Evolutionary conservation across 495 filamentous ascomycete genomes (phyloP).

Genomic region (Penicillium nucicola): DNA sequence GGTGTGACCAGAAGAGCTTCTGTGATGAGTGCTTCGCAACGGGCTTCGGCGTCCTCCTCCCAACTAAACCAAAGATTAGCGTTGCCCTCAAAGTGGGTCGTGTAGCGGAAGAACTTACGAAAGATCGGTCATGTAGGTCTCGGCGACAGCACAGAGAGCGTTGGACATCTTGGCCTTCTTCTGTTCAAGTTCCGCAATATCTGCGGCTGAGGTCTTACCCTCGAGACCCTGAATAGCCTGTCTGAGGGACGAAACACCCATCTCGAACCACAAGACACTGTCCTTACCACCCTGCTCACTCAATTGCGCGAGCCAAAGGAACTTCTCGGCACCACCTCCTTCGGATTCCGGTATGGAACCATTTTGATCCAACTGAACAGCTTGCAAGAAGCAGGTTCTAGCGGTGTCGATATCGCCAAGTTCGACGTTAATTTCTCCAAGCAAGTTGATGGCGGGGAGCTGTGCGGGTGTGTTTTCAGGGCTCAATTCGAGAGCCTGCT

Average conservation of each 20-base stretch:
- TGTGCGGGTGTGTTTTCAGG: constrained; percentile 36
- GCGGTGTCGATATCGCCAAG: constrained; percentile 75
- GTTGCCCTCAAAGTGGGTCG: not conserved
- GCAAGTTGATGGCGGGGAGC: constrained; percentile 68
- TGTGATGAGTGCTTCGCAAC: constrained; percentile 80
- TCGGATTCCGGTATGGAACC: constrained; percentile 57
- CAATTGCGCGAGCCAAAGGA: constrained; percentile 92
- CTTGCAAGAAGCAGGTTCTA: constrained; percentile 61
- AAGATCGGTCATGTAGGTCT: constrained; percentile 98
- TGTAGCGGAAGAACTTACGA: constrained; percentile 38
- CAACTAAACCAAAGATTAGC: constrained; percentile 48
- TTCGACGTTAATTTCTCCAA: constrained; percentile 84
- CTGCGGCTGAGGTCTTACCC: constrained; percentile 33
- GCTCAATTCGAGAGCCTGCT: constrained; percentile 54
- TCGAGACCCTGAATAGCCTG: constrained; percentile 57
- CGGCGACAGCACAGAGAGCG: constrained; percentile 83
- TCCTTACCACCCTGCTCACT: constrained; percentile 80
- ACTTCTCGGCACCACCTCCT: constrained; percentile 89
- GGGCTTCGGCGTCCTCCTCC: constrained; percentile 81
- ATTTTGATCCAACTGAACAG: constrained; percentile 69
- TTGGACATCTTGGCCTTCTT: constrained; percentile 76
- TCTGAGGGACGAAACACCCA: constrained; percentile 68
- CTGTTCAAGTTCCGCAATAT: constrained; percentile 51
- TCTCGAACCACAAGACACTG: constrained; percentile 85
- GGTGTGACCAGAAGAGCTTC: constrained; percentile 79